phyloP scores from a whole-genome alignment of 768 basidiomycete genomes.

The Fomitopsis serialis region DNA sequence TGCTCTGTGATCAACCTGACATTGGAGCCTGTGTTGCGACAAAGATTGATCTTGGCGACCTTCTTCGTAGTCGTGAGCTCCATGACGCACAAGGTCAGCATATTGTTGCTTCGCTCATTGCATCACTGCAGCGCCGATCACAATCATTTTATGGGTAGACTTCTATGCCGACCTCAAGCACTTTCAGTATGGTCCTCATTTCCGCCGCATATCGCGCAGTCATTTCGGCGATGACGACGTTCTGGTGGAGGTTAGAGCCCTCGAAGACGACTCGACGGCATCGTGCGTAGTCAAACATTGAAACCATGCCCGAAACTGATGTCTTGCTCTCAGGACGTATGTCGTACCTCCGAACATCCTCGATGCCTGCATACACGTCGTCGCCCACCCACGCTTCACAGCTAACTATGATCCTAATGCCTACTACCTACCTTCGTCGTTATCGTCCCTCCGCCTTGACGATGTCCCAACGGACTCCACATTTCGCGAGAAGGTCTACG shows the following conservation, averaged over 20 bases:
- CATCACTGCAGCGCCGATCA: too few species aligned
- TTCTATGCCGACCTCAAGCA: constrained; percentile 17
- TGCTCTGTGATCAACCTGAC: too few species aligned
- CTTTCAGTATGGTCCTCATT: constrained; percentile 29
- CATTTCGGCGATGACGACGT: constrained; percentile 3
- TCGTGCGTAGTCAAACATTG: background rate
- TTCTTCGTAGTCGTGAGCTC: background rate
- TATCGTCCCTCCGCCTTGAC: constrained; percentile 9
- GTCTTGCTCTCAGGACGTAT: constrained; percentile 5
- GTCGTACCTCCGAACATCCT: constrained; percentile 26
- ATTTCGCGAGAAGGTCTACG: constrained; percentile 18
- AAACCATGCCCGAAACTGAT: too few species aligned
- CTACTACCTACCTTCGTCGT: constrained; percentile 29
- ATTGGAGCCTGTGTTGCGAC: too few species aligned
- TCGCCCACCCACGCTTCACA: constrained; percentile 26
- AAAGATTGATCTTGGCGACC: constrained; percentile 5
- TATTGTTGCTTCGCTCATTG: background rate
- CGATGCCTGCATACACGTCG: constrained; percentile 30
- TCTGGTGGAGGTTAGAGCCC: constrained; percentile 1
- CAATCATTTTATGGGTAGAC: too few species aligned
- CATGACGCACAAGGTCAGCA: background rate
- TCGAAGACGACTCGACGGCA: background rate
- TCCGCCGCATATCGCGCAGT: constrained; percentile 27
- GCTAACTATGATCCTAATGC: constrained; percentile 21
- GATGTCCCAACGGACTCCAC: constrained; percentile 8